A percentile compares a stretch with the other conserved stretches of the same genome.
Evolutionary conservation across 78 protist genomes (phyloP).

Genomic region (Parvularia atlantis): DNA sequence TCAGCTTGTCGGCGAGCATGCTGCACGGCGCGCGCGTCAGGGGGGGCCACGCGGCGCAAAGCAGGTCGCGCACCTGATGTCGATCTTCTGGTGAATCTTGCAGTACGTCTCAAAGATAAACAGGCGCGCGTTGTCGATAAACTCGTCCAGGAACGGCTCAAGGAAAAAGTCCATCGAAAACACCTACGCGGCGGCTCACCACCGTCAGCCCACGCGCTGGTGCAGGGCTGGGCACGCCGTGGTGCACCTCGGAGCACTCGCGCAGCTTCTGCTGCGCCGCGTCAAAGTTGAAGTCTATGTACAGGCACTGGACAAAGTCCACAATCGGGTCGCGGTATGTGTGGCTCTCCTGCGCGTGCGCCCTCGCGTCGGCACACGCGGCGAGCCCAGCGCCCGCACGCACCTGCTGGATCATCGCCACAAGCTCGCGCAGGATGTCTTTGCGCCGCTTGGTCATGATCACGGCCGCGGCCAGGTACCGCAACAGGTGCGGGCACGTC

Average conservation of each 20-base stretch:
- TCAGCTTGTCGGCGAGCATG: slow-evolving; percentile 65
- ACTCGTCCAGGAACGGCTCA: slow-evolving; percentile 32
- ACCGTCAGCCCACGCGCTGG: too few relatives aligned
- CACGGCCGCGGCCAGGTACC: slow-evolving; percentile 74
- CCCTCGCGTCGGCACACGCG: neutral
- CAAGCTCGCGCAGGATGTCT: slow-evolving; percentile 44
- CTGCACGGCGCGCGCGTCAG: neutral
- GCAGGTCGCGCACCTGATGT: slow-evolving; percentile 38
- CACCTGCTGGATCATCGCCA: slow-evolving; percentile 8
- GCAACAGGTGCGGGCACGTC: slow-evolving; percentile 67
- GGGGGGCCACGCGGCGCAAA: neutral
- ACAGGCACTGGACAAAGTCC: slow-evolving; percentile 55
- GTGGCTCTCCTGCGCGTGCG: slow-evolving; percentile 59
- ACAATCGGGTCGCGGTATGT: slow-evolving; percentile 74
- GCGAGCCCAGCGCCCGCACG: neutral
- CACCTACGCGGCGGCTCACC: too few relatives aligned
- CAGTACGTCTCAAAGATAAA: slow-evolving; percentile 84
- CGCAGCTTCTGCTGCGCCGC: slow-evolving; percentile 60
- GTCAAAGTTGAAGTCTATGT: slow-evolving; percentile 75
- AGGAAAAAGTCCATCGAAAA: slow-evolving; percentile 70
- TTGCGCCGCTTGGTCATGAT: slow-evolving; percentile 52
- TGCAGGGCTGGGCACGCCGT: neutral
- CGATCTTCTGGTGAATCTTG: slow-evolving; percentile 69
- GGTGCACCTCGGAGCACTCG: slow-evolving; percentile 48
- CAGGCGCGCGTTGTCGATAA: slow-evolving; percentile 71